A percentile compares a stretch with the other conserved stretches of the same genome.
These are phyloP conservation scores for Fusarium marasasianum DNA, from an alignment of 2,329 filamentous ascomycete species.

Conservation along the genomic window DNA sequence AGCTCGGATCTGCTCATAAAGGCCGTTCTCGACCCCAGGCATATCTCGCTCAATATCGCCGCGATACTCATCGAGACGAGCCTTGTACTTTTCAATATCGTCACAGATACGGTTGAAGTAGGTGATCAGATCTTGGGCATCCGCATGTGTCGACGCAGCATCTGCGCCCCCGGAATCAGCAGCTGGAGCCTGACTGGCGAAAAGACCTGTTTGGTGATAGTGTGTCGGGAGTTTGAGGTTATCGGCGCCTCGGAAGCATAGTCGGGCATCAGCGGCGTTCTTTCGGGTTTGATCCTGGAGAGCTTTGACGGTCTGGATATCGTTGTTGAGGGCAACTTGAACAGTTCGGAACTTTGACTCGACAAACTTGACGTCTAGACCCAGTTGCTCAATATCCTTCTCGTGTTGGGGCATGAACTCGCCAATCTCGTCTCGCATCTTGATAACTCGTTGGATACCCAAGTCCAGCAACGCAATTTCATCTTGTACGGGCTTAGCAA, in stretches of 20 bases:
- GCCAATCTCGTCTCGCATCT: conserved; percentile 79
- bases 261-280: conserved; percentile 75
- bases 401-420: conserved; percentile 69
- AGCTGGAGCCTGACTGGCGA: conserved; percentile 47
- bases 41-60: conserved; percentile 58
- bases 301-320: conserved; percentile 70
- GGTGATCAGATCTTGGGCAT: conserved; percentile 55
- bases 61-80: conserved; percentile 56
- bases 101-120: conserved; percentile 57
- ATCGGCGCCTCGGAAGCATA: conserved; percentile 78
- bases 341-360: conserved; percentile 59
- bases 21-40: conserved; percentile 58
- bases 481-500: conserved; percentile 82
- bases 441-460: conserved; percentile 82
- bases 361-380: conserved; percentile 59
- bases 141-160: conserved; percentile 50
- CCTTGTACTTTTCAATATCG: conserved; percentile 55
- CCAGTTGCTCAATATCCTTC: conserved; percentile 57
- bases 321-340: conserved; percentile 59
- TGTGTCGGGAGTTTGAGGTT: conserved; percentile 75
- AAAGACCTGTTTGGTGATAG: conserved; percentile 60
- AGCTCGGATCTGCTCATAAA: conserved; percentile 55
- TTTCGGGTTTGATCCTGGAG: conserved; percentile 68
- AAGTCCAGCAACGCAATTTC: conserved; percentile 82
- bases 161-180: conserved; percentile 44